Conservation (phyloP, 2,329 filamentous ascomycete genomes). For the Passalora sequoiae region DNA sequence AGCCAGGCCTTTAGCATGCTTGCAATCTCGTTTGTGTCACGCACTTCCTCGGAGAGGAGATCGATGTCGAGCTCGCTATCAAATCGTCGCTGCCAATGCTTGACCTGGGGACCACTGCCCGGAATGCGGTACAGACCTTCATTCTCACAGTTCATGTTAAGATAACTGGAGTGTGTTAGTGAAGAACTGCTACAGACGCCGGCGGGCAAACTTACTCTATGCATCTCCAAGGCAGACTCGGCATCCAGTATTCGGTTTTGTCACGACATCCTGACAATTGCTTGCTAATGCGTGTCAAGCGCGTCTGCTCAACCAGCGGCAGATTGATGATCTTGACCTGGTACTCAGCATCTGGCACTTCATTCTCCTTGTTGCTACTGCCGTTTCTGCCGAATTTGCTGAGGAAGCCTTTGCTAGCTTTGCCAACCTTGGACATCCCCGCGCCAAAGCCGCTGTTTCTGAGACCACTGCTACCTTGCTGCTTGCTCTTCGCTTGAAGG, state of each 20-base stretch:
- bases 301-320: constrained; percentile 80
- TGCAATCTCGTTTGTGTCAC: constrained; percentile 93
- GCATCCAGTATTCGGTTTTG: constrained; percentile 99
- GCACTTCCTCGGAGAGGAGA: constrained; percentile 80
- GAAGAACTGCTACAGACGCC: neutral
- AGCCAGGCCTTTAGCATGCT: constrained; percentile 97
- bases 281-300: constrained; percentile 87
- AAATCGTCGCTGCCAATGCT: constrained; percentile 88
- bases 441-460: constrained; percentile 30
- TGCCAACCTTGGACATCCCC: constrained; percentile 26
- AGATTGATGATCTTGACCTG: constrained; percentile 78
- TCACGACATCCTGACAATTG: constrained; percentile 80
- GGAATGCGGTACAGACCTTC: constrained; percentile 91
- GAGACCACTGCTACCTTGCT: constrained; percentile 23
- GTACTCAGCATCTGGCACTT: constrained; percentile 71
- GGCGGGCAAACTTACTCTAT: constrained; percentile 61
- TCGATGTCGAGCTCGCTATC: constrained; percentile 79
- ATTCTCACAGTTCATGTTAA: constrained; percentile 92
- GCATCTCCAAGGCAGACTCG: constrained; percentile 86
- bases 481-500: constrained; percentile 14
- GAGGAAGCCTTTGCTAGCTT: constrained; percentile 21
- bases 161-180: constrained; percentile 51
- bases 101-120: constrained; percentile 82
- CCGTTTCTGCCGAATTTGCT: constrained; percentile 45
- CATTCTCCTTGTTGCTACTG: constrained; percentile 58